A percentile compares a stretch with the other conserved stretches of the same genome.
Conservation (phyloP, 768 basidiomycete genomes). For the Boletus subparvulus region DNA sequence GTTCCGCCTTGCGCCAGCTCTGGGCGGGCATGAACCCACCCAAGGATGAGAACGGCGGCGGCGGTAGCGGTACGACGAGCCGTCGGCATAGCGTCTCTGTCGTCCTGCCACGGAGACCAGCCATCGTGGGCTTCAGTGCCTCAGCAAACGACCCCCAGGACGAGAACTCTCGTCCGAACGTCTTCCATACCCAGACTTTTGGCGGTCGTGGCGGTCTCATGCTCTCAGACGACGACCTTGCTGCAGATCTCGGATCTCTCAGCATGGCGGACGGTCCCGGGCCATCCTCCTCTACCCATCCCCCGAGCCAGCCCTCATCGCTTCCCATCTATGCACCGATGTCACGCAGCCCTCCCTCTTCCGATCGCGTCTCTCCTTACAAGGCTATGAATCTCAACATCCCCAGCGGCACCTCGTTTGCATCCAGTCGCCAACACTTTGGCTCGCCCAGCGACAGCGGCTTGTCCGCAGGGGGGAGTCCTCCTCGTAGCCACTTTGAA, state of each 20-base stretch:
- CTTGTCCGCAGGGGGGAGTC: slow-evolving; percentile 50
- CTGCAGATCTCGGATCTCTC: slow-evolving; percentile 63
- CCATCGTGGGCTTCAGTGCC: slow-evolving; percentile 54
- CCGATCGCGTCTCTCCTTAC: slow-evolving; percentile 55
- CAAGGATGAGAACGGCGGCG: slow-evolving; percentile 59
- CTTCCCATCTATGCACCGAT: slow-evolving; percentile 73
- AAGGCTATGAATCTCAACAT: slow-evolving; percentile 63
- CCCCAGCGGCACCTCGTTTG: slow-evolving; percentile 43
- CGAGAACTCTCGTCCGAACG: slow-evolving; percentile 35
- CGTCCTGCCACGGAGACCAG: slow-evolving; percentile 69
- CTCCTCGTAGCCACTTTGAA: slow-evolving; percentile 47
- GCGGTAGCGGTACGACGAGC: slow-evolving; percentile 79
- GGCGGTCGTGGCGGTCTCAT: slow-evolving; percentile 59
- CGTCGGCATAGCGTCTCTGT: slow-evolving; percentile 81
- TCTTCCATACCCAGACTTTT: slow-evolving; percentile 34
- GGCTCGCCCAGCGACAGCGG: slow-evolving; percentile 66
- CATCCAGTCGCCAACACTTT: slow-evolving; percentile 44
- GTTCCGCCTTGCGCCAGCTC: slow-evolving; percentile 66
- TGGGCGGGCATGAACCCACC: slow-evolving; percentile 72
- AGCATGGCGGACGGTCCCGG: slow-evolving; percentile 41
- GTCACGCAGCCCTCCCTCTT: slow-evolving; percentile 58
- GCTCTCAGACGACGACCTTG: slow-evolving; percentile 79
- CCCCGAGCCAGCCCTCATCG: slow-evolving; percentile 69
- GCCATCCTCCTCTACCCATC: slow-evolving; percentile 47
- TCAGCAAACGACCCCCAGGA: slow-evolving; percentile 43